Evolutionary conservation across 1,139 yeast species (phyloP), one percentile per base, ranked within the genome.

Genomic region (Saccharomycopsis crataegensis): DNA sequence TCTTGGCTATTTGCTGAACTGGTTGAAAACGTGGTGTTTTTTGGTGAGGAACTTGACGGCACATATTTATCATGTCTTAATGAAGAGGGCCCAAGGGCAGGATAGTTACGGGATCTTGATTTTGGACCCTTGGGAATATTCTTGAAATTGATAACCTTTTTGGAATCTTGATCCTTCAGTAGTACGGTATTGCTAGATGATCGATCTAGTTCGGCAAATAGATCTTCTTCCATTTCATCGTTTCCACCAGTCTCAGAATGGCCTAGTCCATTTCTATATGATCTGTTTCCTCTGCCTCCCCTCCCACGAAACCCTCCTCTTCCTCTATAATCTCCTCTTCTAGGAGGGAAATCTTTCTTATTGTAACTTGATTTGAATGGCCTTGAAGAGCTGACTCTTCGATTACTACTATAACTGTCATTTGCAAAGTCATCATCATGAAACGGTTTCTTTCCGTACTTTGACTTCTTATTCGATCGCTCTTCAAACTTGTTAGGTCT

Each of bases 71-170:
- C 50, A 22, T 41, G 33, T 22, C 38, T 33, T 4, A 22, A 22
- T 22, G 28, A 22, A 22, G 28, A 22, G 31, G 46, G 12, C 49
- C 49, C 14, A 46, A 40, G 48, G 33, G 45, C 45, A n/a, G 11
- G 34, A n/a, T 14, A 31, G 9, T 37, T n/a, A 22, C 31, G 11
- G 8, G 46, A 7, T 37, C 51, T 51, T 2, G 49, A 16, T 41
- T 50, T 51, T 12, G 58, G 58, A 2, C 57, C 58, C 32, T 54
- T 54, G 14, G 58, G 58, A 5, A 56, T 33, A 16, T 43, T 56
- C 8, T 38, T 51, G 22, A 51, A 43, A 32, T 54, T 47, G 14
- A 56, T 32, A 7, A 17, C 14, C 17, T 50, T 54, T 32, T 43
- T 41, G 8, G 22, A 16, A 12, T 11, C 11, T 37, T 12, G 12